Conservation (phyloP, 2,329 filamentous ascomycete species). For the Diaporthe ilicicola region DNA sequence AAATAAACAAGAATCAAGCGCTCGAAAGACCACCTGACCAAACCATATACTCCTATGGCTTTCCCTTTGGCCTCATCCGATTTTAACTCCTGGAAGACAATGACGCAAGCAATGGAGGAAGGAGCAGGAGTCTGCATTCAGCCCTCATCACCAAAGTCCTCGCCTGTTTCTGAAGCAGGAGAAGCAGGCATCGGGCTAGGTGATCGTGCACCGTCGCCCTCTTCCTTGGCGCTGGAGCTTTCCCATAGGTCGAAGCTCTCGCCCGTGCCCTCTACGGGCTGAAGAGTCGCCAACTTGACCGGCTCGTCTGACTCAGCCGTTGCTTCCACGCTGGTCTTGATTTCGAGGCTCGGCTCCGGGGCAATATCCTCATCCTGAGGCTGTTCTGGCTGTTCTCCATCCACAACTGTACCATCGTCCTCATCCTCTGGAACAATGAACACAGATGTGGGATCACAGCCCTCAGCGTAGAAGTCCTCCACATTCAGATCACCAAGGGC, state of each 20-base stretch:
- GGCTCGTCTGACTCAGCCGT: background rate
- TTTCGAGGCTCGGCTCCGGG: constrained; percentile 41
- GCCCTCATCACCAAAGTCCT: constrained; percentile 10
- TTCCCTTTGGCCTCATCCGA: background rate
- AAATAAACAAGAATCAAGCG: constrained; percentile 5
- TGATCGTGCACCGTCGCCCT: constrained; percentile 45
- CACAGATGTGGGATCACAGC: constrained; percentile 69
- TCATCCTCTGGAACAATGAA: constrained; percentile 71
- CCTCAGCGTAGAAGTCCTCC: constrained; percentile 72
- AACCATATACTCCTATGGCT: background rate
- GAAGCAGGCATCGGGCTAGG: constrained; percentile 27
- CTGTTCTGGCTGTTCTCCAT: constrained; percentile 24
- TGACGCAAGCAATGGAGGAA: background rate
- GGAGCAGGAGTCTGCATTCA: background rate
- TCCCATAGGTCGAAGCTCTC: constrained; percentile 76
- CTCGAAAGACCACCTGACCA: background rate
- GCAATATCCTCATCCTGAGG: constrained; percentile 31
- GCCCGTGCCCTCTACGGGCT: constrained; percentile 66
- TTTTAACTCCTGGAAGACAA: constrained; percentile 11
- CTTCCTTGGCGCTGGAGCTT: constrained; percentile 71
- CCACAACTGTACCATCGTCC: constrained; percentile 48
- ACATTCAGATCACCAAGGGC: constrained; percentile 74
- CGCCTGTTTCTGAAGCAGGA: constrained; percentile 24
- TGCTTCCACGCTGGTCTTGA: constrained; percentile 36
- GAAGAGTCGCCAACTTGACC: constrained; percentile 56